phyloP scores from a whole-genome alignment of 129 eudicot species.

The Lactuca saligna region DNA sequence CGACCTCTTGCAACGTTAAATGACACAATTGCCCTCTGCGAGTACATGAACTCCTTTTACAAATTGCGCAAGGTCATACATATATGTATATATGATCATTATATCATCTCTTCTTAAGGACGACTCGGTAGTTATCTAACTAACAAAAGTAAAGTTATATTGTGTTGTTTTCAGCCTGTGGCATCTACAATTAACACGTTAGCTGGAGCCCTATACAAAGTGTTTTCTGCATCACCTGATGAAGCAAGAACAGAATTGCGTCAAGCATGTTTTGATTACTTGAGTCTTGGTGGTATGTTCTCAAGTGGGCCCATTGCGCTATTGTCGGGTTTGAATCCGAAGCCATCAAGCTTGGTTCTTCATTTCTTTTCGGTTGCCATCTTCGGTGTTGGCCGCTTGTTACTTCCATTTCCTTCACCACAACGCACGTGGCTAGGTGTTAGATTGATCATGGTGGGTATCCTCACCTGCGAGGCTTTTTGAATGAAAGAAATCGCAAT shows the following conservation, averaged over 20 bases:
- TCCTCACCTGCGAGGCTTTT: background rate
- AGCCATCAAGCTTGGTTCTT: constrained; percentile 48
- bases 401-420: constrained; percentile 62
- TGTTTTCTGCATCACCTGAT: constrained; percentile 50
- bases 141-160: background rate
- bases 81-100: too few species aligned
- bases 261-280: constrained; percentile 59
- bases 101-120: too few species aligned
- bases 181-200: constrained; percentile 62
- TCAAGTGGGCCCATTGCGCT: constrained; percentile 45
- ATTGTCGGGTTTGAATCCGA: constrained; percentile 54
- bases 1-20: constrained; percentile 42
- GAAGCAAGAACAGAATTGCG: constrained; percentile 56
- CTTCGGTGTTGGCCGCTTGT: constrained; percentile 53
- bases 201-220: constrained; percentile 61
- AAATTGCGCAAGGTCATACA: constrained; percentile 58
- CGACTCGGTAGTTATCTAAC: background rate
- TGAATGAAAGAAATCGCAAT: too few species aligned
- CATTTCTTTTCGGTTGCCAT: constrained; percentile 56
- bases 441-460: constrained; percentile 48
- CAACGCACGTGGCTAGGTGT: constrained; percentile 42
- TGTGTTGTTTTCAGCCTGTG: constrained; percentile 43
- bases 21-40: constrained; percentile 53
- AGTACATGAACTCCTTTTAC: constrained; percentile 59
- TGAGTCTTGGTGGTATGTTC: constrained; percentile 55